phyloP scores from a whole-genome alignment of 23 red algal species.

The Gracilaria caudata region DNA sequence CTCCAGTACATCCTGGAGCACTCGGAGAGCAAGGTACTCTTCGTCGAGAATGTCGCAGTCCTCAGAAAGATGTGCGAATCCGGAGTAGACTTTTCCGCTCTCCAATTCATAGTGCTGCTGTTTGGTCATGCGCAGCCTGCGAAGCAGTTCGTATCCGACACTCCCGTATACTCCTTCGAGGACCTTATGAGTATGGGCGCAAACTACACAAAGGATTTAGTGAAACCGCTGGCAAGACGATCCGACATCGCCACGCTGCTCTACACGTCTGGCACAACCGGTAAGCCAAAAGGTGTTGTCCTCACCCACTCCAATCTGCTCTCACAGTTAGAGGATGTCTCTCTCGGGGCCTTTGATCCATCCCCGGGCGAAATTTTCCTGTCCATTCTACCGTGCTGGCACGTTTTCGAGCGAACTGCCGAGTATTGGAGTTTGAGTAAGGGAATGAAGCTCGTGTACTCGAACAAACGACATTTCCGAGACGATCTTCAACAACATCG shows the following conservation, averaged over 20 bases:
- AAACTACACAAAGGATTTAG: slow-evolving; percentile 3
- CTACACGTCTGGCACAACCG: slow-evolving; percentile 96
- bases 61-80: slow-evolving; percentile 52
- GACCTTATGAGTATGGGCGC: slow-evolving; percentile 59
- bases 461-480: slow-evolving; percentile 83
- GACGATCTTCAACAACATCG: slow-evolving; percentile 77
- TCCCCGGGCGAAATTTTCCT: slow-evolving; percentile 85
- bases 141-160: not conserved
- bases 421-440: slow-evolving; percentile 78
- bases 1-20: slow-evolving; percentile 84
- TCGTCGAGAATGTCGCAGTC: slow-evolving; percentile 71
- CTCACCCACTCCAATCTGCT: slow-evolving; percentile 92
- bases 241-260: slow-evolving; percentile 83
- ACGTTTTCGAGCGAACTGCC: slow-evolving; percentile 91
- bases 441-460: slow-evolving; percentile 82
- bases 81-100: slow-evolving; percentile 6
- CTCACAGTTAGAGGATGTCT: slow-evolving; percentile 67
- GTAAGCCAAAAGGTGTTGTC: slow-evolving; percentile 87
- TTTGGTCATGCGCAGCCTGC: slow-evolving; percentile 55
- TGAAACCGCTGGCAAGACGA: not conserved
- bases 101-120: slow-evolving; percentile 80
- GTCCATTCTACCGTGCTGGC: slow-evolving; percentile 96
- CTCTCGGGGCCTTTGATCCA: slow-evolving; percentile 69
- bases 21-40: slow-evolving; percentile 69
- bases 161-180: slow-evolving; percentile 72